These are phyloP conservation scores for Aspergillus jensenii DNA, from an alignment of 2,329 filamentous ascomycete genomes.

Conservation along the genomic window DNA sequence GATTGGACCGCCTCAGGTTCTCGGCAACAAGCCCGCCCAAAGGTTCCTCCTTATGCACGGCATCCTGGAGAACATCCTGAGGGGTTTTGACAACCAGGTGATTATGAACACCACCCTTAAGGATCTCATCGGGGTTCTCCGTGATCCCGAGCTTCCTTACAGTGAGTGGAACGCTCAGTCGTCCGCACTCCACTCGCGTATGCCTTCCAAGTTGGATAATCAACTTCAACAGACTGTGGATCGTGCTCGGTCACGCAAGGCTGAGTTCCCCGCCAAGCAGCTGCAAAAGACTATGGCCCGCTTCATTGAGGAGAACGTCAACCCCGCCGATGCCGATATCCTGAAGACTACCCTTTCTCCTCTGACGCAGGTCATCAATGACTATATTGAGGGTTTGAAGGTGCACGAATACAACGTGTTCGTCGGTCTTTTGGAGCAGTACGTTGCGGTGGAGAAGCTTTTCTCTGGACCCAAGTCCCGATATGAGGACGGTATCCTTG, in stretches of 20 bases:
- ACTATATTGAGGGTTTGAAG: constrained; percentile 86
- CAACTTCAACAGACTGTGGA: constrained; percentile 84
- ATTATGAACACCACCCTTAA: constrained; percentile 87
- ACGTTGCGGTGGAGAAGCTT: constrained; percentile 78
- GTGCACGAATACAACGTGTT: constrained; percentile 84
- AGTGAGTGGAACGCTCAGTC: constrained; percentile 96
- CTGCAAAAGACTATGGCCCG: constrained; percentile 79
- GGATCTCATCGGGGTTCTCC: constrained; percentile 85
- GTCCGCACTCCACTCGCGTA: constrained; percentile 92
- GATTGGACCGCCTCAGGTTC: constrained; percentile 79
- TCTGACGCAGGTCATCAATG: constrained; percentile 72
- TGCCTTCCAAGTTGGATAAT: constrained; percentile 88
- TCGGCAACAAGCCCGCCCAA: constrained; percentile 90
- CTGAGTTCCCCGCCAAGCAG: constrained; percentile 89
- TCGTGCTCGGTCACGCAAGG: constrained; percentile 70
- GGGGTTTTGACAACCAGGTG: constrained; percentile 95
- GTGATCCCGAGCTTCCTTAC: constrained; percentile 86
- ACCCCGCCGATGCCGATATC: constrained; percentile 68
- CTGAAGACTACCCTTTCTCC: constrained; percentile 73
- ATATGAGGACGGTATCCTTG: constrained; percentile 90
- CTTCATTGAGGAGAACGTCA: constrained; percentile 85
- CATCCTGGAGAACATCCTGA: constrained; percentile 82
- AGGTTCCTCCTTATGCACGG: constrained; percentile 74
- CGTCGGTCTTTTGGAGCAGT: constrained; percentile 73
- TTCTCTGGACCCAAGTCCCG: constrained; percentile 83